A percentile compares a stretch with the other conserved stretches of the same genome.
Evolutionary conservation across 192 early-diverging fungal species (phyloP).

Genomic region (Coemansia sp.): DNA sequence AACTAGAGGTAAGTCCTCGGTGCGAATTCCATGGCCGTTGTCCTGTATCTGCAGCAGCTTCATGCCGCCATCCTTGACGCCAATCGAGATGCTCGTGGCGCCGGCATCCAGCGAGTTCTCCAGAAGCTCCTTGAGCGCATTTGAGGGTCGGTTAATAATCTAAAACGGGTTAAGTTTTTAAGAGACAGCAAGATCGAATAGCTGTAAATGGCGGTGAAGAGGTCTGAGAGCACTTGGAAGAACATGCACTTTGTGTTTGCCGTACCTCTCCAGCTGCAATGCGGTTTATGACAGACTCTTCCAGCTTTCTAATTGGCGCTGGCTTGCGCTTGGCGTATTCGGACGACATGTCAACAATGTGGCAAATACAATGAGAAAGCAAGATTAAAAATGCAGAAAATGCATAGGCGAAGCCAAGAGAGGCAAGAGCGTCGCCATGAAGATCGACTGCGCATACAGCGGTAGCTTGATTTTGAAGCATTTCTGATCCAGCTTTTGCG

Average conservation of each 20-base stretch:
- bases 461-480: no score
- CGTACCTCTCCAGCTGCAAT: slow-evolving; percentile 90
- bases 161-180: slow-evolving; percentile 19
- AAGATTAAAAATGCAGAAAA: neutral
- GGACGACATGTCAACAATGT: neutral
- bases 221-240: neutral
- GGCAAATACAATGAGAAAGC: neutral
- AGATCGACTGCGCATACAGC: neutral
- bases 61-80: slow-evolving; percentile 85
- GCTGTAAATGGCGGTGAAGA: no score
- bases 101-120: slow-evolving; percentile 96
- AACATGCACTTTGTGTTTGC: slow-evolving; percentile 24
- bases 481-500: no score
- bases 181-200: neutral
- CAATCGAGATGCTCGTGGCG: slow-evolving; percentile 76
- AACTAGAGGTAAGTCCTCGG: slow-evolving; percentile 83
- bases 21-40: slow-evolving; percentile 90
- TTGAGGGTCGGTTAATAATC: slow-evolving; percentile 93
- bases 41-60: slow-evolving; percentile 94
- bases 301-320: slow-evolving; percentile 71
- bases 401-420: neutral
- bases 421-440: neutral
- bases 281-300: slow-evolving; percentile 84
- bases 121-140: slow-evolving; percentile 94
- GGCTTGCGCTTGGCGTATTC: slow-evolving; percentile 1